Evolutionary conservation across 202 grass and related monocot species (phyloP), one percentile per base, ranked within the genome.

Genomic region (Carex arenaria): DNA sequence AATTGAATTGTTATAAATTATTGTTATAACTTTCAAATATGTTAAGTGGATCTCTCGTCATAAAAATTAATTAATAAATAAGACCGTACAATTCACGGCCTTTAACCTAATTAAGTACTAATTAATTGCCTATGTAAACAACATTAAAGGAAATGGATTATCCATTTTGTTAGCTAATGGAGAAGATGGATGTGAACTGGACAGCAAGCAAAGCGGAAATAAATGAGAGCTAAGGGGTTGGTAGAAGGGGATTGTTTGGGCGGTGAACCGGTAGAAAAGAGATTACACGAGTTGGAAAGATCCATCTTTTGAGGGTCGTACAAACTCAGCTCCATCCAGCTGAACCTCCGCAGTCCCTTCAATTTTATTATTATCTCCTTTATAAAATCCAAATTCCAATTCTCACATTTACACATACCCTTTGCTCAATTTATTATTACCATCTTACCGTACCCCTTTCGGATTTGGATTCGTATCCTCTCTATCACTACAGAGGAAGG

Each of bases 191-290:
- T 36, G 34, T 36, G 0, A 51, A 15, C 5, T 42, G 68, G 43
- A 5, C 3, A 28, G 11, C 23, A 55, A 75, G 40, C 61, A 75
- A 75, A 15, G 56, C 8, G 10, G 20, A 56, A 80, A 38, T 80
- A 79, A 79, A 79, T 79, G 76, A 78, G 32, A 17, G 76, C n/a
- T n/a, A 12, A 61, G 32, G 54, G 31, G 53, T 30, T 62, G 61
- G 31, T 43, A 47, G 31, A 80, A 61, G 59, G 55, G 78, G 32
- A 80, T 43, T 69, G 36, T 80, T 82, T 82, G 62, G 61, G 20
- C 61, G 79, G 61, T 81, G 79, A 42, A 61, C 6, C 14, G 79
- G 13, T 47, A 3, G 79, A 81, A 81, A 61, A 80, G 79, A 52
- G 69, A 47, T 13, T 14, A 72, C 68, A 72, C 68, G 17, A 72